Evolutionary conservation across 371 early-diverging fungal species (phyloP), one percentile per base, ranked within the genome.

Genomic region (Dichotomocladium elegans): DNA sequence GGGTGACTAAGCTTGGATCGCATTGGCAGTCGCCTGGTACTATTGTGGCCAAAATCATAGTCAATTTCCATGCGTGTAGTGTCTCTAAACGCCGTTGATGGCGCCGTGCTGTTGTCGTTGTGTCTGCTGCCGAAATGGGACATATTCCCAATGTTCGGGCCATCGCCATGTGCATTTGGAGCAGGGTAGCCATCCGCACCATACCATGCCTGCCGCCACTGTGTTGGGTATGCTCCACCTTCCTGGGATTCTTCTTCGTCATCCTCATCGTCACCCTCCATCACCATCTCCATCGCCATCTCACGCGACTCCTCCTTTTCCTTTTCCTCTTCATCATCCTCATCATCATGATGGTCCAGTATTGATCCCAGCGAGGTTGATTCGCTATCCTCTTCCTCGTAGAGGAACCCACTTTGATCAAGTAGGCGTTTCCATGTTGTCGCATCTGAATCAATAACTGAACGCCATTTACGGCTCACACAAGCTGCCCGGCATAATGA

Each of bases 401-500:
- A 54, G 11, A 49, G 51, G 34, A 81, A 79, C 50, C 85, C 66
- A 53, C 70, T 73, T 50, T 78, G 47, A 56, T 66, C 67, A 51
- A 90, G 64, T 33, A 78, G 62, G n/a, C 62, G 56, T 51, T 64
- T 66, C 85, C 86, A 90, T 11, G 85, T 77, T 2, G 70, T 59
- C 31, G 75, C 79, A 47, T 89, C 85, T 33, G 85, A 85, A 54
- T 93, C 92, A n/a, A 94, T 78, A 0, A 91, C 79, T 1, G 55
- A 53, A 27, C 85, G 78, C 96, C 96, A 96, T 8, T 68, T 58
- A 50, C 73, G 80, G 58, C 79, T 87, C 24, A 93, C 96, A 25
- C 82, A 81, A 5, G 87, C 79, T n/a, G 92, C 89, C 12, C 88
- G 82, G 57, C 90, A 90, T 25, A 98, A 77, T 26, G 92, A 79